A percentile compares a stretch with the other conserved stretches of the same genome.
Conservation (phyloP, 495 filamentous ascomycete species). For the Aspergillus coremiiformis region DNA sequence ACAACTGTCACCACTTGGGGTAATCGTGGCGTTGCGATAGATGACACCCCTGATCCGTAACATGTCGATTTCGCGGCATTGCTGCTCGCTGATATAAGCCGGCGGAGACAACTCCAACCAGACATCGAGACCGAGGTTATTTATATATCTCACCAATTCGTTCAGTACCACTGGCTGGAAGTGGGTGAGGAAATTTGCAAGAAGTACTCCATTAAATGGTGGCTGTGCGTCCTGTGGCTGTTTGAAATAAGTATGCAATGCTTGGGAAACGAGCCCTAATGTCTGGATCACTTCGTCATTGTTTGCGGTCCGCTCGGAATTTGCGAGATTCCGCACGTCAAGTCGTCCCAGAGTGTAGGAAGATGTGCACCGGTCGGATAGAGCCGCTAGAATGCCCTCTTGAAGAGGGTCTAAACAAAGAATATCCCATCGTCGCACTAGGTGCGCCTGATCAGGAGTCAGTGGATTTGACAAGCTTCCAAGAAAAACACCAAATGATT, state of each 20-base stretch:
- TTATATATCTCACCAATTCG: slow-evolving; percentile 29
- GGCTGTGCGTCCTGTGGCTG: neutral
- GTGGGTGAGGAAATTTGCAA: slow-evolving; percentile 42
- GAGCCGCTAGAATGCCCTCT: slow-evolving; percentile 26
- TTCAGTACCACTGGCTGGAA: slow-evolving; percentile 27
- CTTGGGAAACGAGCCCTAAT: neutral
- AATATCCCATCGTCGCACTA: slow-evolving; percentile 39
- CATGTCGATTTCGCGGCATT: slow-evolving; percentile 26
- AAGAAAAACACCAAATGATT: slow-evolving; percentile 39
- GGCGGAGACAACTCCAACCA: slow-evolving; percentile 44
- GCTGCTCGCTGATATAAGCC: slow-evolving; percentile 38
- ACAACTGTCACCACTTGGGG: slow-evolving; percentile 37
- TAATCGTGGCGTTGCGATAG: slow-evolving; percentile 42
- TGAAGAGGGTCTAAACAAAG: slow-evolving; percentile 36
- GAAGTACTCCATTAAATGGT: slow-evolving; percentile 38
- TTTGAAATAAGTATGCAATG: neutral
- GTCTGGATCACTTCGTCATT: slow-evolving; percentile 7
- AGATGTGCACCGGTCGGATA: slow-evolving; percentile 16
- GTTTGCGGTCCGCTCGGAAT: slow-evolving; percentile 1
- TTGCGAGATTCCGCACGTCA: slow-evolving; percentile 12
- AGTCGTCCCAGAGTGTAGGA: slow-evolving; percentile 24
- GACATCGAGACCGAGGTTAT: slow-evolving; percentile 33
- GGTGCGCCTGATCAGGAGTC: slow-evolving; percentile 21
- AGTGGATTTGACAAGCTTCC: slow-evolving; percentile 31
- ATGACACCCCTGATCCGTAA: slow-evolving; percentile 30